Conservation (phyloP, 768 basidiomycete genomes). For the Termitomyces sp. region DNA sequence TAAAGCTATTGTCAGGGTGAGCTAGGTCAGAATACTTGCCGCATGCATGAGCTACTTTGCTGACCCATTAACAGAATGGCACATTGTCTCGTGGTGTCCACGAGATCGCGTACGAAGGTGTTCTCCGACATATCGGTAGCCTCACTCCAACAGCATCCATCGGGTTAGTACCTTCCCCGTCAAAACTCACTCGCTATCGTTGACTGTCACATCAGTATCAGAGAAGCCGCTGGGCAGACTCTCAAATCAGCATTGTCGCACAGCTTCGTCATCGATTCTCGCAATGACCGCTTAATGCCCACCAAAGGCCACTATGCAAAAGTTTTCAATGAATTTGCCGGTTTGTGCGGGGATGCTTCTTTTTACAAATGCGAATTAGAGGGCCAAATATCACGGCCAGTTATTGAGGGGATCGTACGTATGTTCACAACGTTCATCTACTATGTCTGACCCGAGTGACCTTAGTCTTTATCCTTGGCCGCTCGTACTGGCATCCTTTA, state of each 20-base stretch:
- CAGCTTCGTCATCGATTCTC: slow-evolving; percentile 70
- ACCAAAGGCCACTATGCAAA: slow-evolving; percentile 64
- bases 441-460: neutral
- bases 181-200: neutral
- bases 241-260: slow-evolving; percentile 85
- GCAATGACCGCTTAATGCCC: slow-evolving; percentile 66
- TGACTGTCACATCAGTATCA: slow-evolving; percentile 52
- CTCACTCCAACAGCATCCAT: slow-evolving; percentile 78
- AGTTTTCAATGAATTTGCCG: slow-evolving; percentile 68
- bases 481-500: slow-evolving; percentile 71
- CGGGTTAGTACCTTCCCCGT: slow-evolving; percentile 47
- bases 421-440: neutral
- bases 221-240: slow-evolving; percentile 77
- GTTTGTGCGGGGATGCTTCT: slow-evolving; percentile 75
- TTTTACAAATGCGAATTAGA: slow-evolving; percentile 76
- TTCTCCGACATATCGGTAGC: slow-evolving; percentile 70
- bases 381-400: slow-evolving; percentile 55
- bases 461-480: slow-evolving; percentile 72
- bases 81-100: slow-evolving; percentile 48
- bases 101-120: slow-evolving; percentile 83
- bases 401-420: slow-evolving; percentile 62
- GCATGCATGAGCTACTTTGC: slow-evolving; percentile 20
- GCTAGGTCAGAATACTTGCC: slow-evolving; percentile 47
- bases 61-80: slow-evolving; percentile 33
- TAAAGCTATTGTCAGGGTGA: slow-evolving; percentile 72